Base-by-base conservation (phyloP, 2,329 filamentous ascomycete species). In the Hyphodiscus sp. region DNA sequence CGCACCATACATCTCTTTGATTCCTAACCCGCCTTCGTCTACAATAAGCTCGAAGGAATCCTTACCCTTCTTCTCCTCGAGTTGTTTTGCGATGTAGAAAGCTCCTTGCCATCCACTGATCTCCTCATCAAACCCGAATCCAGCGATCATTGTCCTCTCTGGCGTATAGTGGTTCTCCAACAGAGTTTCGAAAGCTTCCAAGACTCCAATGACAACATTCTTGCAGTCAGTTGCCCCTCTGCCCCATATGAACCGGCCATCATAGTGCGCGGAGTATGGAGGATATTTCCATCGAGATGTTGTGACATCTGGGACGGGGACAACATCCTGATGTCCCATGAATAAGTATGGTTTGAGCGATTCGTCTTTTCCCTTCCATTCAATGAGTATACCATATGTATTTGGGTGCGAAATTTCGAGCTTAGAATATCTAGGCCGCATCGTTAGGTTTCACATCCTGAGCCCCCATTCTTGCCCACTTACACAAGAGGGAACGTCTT, bases 111-210 rank as follows among this genome's bases (percentile, higher is more conserved):
- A 71, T 8, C 82, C 80, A 19, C 76, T 77, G 48, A 77, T 80
- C 65, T 86, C 83, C 58, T 86, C 83, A 53, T 86, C 83, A 54
- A 83, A 86, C 0, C 83, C 83, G 58, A 85, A 82, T 1, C 79
- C 79, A 3, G 85, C 61, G 2, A 86, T 65, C 8, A 86, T 70
- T 0, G 81, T 83, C 45, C 83, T 74, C 49, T 70, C 74, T 0
- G 82, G 82, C 0, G 68, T 58, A 71, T 76, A 85, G 0, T 69
- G 67, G 41, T 78, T 72, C 6, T 50, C 47, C n/a, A 86, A 67
- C 0, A 83, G 68, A 0, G 74, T 68, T 61, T 86, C 83, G 2
- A 81, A 65, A 0, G 74, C 74, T 46, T 78, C 79, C 51, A 81
- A 64, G 2, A 78, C 68, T 0, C 73, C 77, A 43, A 79, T 78